Conservation (phyloP, 192 early-diverging fungal genomes). For the Jimgerdemannia lactiflua region DNA sequence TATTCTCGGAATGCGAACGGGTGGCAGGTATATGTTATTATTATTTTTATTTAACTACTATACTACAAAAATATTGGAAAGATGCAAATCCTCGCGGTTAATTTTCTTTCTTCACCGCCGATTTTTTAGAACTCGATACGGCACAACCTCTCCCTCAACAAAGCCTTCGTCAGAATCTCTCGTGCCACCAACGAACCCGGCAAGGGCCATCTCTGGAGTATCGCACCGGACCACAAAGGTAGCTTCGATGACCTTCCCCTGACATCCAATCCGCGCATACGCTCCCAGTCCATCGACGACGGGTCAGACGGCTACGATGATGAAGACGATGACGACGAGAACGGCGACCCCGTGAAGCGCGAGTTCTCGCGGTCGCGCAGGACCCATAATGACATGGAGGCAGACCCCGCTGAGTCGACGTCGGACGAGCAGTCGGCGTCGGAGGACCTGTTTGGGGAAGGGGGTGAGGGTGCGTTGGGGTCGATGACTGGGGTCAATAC, state of each 20-base stretch:
- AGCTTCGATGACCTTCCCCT: conserved; percentile 10
- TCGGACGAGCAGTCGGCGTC: neutral
- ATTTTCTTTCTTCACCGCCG: too few relatives aligned
- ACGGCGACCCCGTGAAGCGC: neutral
- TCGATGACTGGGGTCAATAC: neutral
- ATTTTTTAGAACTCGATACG: conserved; percentile 93
- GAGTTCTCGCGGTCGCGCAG: neutral
- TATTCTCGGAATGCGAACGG: conserved; percentile 67
- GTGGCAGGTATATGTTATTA: conserved; percentile 66
- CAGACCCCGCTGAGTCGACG: too few relatives aligned
- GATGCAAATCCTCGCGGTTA: too few relatives aligned
- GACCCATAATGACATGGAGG: neutral
- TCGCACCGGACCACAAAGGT: conserved; percentile 32
- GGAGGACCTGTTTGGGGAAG: neutral
- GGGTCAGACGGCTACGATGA: neutral
- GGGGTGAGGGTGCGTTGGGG: neutral
- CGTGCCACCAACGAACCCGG: conserved; percentile 36
- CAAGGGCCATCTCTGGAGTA: conserved; percentile 71
- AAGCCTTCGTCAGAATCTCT: conserved; percentile 63
- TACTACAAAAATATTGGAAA: too few relatives aligned
- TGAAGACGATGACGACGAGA: neutral
- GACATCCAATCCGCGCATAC: neutral
- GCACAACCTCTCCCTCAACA: conserved; percentile 89
- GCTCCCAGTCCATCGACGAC: neutral
- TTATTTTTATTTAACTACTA: too few relatives aligned